A percentile compares a stretch with the other conserved stretches of the same genome.
These are phyloP conservation scores for Knufia fluminis DNA, from an alignment of 2,329 filamentous ascomycete species.

Conservation along the genomic window DNA sequence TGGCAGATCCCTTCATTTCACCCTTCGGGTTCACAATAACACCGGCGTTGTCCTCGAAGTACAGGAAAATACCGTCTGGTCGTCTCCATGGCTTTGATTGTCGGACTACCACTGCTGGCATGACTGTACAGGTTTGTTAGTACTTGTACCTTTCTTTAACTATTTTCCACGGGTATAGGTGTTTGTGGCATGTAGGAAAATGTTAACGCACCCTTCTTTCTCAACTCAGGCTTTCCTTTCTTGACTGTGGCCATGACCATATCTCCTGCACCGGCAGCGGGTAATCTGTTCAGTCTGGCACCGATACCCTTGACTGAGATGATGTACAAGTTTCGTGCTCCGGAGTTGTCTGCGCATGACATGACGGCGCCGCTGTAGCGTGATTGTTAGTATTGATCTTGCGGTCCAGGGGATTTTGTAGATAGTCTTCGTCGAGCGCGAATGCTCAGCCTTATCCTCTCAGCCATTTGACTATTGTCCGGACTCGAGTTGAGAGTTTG, in stretches of 20 bases:
- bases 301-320: constrained; percentile 99
- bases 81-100: constrained; percentile 99
- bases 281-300: constrained; percentile 93
- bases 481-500: too few relatives aligned
- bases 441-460: not conserved
- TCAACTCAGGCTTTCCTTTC: constrained; percentile 99
- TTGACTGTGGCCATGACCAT: constrained; percentile 99
- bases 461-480: too few relatives aligned
- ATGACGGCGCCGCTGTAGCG: constrained; percentile 82
- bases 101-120: constrained; percentile 97
- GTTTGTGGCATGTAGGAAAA: not conserved
- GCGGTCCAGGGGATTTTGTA: not conserved
- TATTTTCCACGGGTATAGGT: not conserved
- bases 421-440: not conserved
- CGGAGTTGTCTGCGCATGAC: constrained; percentile 99
- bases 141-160: not conserved
- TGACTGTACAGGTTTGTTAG: constrained; percentile 46
- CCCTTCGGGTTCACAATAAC: constrained; percentile 99
- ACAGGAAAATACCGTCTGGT: constrained; percentile 95
- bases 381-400: not conserved
- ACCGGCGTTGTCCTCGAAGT: constrained; percentile 99
- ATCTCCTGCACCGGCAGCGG: constrained; percentile 94
- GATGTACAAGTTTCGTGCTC: constrained; percentile 98
- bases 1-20: constrained; percentile 99
- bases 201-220: constrained; percentile 73